These are phyloP conservation scores for Tricholoma flavovirens DNA, from an alignment of 768 basidiomycete genomes.

Conservation along the genomic window DNA sequence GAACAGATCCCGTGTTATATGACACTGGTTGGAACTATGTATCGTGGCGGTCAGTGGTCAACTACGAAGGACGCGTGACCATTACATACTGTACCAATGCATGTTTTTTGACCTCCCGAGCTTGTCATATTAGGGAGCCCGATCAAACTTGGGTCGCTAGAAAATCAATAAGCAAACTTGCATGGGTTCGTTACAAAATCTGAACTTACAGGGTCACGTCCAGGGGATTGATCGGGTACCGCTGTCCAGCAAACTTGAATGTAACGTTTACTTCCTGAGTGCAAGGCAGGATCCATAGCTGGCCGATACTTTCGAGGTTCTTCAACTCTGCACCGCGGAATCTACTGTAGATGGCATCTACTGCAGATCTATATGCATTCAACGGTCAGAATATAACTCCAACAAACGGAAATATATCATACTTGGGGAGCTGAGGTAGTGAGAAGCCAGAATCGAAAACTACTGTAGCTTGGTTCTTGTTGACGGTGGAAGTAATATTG, in stretches of 20 bases:
- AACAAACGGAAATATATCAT: conserved; percentile 12
- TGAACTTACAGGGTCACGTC: conserved; percentile 50
- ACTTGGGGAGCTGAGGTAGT: conserved; percentile 56
- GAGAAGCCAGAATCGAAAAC: conserved; percentile 70
- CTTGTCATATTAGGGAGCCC: conserved; percentile 27
- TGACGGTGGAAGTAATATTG: conserved; percentile 36
- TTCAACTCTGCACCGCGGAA: conserved; percentile 48
- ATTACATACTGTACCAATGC: conserved; percentile 36
- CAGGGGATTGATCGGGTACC: conserved; percentile 60
- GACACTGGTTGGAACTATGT: conserved; percentile 65
- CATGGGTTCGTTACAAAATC: background rate
- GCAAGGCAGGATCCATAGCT: conserved; percentile 61
- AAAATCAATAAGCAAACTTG: background rate
- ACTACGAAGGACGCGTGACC: background rate
- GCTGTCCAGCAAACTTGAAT: conserved; percentile 51
- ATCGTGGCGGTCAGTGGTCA: conserved; percentile 1
- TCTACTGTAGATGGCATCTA: conserved; percentile 55
- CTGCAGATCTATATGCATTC: conserved; percentile 33
- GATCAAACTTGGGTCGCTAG: conserved; percentile 26
- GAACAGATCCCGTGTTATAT: conserved; percentile 33
- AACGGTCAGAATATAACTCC: background rate
- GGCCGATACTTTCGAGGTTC: conserved; percentile 33
- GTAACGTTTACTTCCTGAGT: conserved; percentile 57
- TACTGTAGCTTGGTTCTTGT: conserved; percentile 46
- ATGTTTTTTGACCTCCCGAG: conserved; percentile 25